These are phyloP conservation scores for Oryza nivara DNA, from an alignment of 176 grass and related monocot genomes.

Conservation along the genomic window DNA sequence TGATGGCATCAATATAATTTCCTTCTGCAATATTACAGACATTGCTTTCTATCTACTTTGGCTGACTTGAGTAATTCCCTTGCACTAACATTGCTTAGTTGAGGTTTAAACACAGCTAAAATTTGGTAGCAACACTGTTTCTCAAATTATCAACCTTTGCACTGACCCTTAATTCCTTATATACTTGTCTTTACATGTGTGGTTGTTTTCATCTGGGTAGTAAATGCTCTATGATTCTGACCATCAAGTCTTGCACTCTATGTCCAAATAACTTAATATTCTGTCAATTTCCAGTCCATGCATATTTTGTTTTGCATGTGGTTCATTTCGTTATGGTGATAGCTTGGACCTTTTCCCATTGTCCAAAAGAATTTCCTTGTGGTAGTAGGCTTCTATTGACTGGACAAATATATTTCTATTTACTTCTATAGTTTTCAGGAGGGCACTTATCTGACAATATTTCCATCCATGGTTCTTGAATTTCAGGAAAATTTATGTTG, in stretches of 20 bases:
- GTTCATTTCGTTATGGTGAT: conserved; percentile 1
- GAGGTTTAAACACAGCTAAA: background rate
- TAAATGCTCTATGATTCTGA: background rate
- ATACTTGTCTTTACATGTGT: background rate
- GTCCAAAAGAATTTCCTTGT: background rate
- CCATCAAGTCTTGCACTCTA: background rate
- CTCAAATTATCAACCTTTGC: background rate
- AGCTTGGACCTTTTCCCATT: background rate
- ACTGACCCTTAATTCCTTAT: background rate
- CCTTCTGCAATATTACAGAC: conserved; percentile 12
- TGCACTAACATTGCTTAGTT: background rate
- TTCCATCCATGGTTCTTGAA: conserved; percentile 26
- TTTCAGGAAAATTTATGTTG: conserved; percentile 86
- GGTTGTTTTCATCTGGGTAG: background rate
- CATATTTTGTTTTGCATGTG: conserved; percentile 22
- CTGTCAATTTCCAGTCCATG: background rate
- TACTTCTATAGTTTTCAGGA: conserved; percentile 16
- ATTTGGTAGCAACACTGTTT: background rate
- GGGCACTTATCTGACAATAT: conserved; percentile 10
- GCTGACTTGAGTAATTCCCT: background rate
- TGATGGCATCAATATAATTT: conserved; percentile 6
- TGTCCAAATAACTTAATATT: background rate
- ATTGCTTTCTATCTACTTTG: background rate
- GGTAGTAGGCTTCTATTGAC: conserved; percentile 3
- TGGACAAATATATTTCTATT: conserved; percentile 15